Percentiles rank a stretch among this genome's conserved stretches.
These are phyloP conservation scores for Lyophyllum shimeji DNA, from an alignment of 768 basidiomycete genomes.

Conservation along the genomic window DNA sequence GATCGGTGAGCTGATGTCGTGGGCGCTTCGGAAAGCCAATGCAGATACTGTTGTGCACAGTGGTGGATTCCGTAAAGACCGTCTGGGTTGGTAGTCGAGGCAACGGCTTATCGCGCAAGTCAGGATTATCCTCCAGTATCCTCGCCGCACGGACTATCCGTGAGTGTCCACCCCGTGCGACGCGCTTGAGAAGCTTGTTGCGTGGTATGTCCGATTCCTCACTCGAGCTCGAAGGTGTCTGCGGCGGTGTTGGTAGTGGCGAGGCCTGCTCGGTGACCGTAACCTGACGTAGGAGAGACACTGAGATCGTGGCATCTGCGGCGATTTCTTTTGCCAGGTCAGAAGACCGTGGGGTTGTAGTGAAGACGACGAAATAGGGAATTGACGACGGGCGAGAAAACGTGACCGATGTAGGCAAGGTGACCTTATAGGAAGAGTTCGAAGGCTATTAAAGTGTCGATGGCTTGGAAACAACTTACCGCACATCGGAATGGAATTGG, in stretches of 20 bases:
- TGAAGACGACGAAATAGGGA: constrained; percentile 73
- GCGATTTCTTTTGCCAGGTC: constrained; percentile 63
- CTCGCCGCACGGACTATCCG: constrained; percentile 23
- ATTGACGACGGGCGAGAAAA: constrained; percentile 65
- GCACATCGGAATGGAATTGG: constrained; percentile 65
- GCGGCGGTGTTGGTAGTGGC: constrained; percentile 46
- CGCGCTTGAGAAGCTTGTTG: constrained; percentile 33
- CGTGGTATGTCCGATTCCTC: constrained; percentile 40
- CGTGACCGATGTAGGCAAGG: constrained; percentile 58
- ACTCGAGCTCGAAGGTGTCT: constrained; percentile 43
- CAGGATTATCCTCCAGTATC: constrained; percentile 22
- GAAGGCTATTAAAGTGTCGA: background rate
- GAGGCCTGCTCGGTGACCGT: constrained; percentile 44
- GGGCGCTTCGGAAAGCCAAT: constrained; percentile 76
- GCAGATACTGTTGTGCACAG: constrained; percentile 49
- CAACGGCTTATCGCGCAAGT: constrained; percentile 38
- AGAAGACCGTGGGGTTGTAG: constrained; percentile 57
- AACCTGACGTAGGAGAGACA: constrained; percentile 63
- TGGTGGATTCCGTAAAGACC: constrained; percentile 41
- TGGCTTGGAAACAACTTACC: constrained; percentile 38
- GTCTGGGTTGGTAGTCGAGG: constrained; percentile 40
- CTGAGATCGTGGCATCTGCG: constrained; percentile 67
- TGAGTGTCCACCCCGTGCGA: constrained; percentile 29
- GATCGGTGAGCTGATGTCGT: constrained; percentile 37
- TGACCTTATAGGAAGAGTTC: constrained; percentile 44